Base-by-base conservation (phyloP, 345 rosid species). In the Pistacia integerrima region DNA sequence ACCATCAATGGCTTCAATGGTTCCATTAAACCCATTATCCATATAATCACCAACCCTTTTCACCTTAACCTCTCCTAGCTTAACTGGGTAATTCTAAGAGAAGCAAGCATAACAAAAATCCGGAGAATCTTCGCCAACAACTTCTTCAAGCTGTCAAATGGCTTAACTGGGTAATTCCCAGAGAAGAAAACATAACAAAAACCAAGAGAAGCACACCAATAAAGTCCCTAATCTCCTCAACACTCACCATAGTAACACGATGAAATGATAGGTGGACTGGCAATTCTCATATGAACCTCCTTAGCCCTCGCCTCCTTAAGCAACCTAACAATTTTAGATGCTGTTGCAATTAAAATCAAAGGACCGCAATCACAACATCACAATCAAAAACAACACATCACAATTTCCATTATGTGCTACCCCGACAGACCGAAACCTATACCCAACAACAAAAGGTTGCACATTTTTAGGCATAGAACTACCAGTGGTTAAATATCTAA, bases 381-480 rank as follows among this genome's bases (percentile, higher is more conserved):
- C 97, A 96, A 18, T 92, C 97, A 14, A 82, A 96, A 41, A 96
- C 97, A 41, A 98, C 25, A 96, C 74, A 85, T 85, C 41, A 98
- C 97, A 82, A 76, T 96, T 96, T 25, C 99, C 99, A 68, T 96
- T 96, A 64, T 93, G 98, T 0, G 98, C 99, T 65, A 96, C 99
- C 25, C 98, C 99, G 18, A 96, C 88, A 1, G 96, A 93, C 2
- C 99, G 98, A 48, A 84, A 95, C 73, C 92, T 60, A 58, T 92
- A 96, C 3, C 98, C 98, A 10, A 97, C 99, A 33, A 96, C 99
- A 76, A 96, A 96, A 78, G 98, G 99, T 81, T 96, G 99, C 71
- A 96, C 99, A 68, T 96, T 93, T 76, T 96, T 93, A 30, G 92
- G 89, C 99, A 96, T 92, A 1, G 97, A 92, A 70, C 94, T 33